Percentiles rank a stretch among this genome's conserved stretches.
phyloP scores from a whole-genome alignment of 495 filamentous ascomycete species.

The Tetracladium marchalianum region DNA sequence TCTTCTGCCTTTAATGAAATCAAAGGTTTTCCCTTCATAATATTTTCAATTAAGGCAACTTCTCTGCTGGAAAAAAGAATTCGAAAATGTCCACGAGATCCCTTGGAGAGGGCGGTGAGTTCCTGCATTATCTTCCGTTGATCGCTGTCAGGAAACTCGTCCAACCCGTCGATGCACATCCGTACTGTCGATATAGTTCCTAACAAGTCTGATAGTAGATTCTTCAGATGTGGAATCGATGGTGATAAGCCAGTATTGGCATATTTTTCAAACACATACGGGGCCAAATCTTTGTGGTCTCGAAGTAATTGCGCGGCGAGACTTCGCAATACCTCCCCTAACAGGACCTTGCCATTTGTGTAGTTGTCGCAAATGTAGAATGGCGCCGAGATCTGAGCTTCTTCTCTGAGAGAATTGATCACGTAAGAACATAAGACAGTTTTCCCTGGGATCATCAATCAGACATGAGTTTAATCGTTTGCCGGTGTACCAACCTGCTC shows the following conservation, averaged over 20 bases:
- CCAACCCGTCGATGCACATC: conserved; percentile 16
- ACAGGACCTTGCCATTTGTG: neutral
- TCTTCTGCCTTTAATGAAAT: conserved; percentile 1
- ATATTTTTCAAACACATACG: conserved; percentile 14
- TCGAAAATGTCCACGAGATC: conserved; percentile 2
- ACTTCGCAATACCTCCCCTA: conserved; percentile 8
- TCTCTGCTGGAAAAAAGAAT: conserved; percentile 13
- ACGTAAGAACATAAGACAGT: conserved; percentile 17
- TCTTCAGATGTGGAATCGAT: conserved; percentile 5
- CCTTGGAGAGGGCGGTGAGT: neutral
- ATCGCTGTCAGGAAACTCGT: conserved; percentile 12
- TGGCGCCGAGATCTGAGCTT: neutral
- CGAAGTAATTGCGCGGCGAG: conserved; percentile 11
- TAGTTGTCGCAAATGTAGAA: conserved; percentile 14
- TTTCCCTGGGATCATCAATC: conserved; percentile 6
- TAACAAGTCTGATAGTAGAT: conserved; percentile 10
- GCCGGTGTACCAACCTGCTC: conserved; percentile 5
- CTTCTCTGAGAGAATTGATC: conserved; percentile 8
- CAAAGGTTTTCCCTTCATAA: neutral
- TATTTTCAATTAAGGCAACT: conserved; percentile 1
- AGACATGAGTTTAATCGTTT: too few relatives aligned
- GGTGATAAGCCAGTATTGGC: conserved; percentile 11
- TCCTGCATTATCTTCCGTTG: conserved; percentile 11
- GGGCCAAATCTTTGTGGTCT: conserved; percentile 7
- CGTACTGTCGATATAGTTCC: conserved; percentile 6